phyloP scores from a whole-genome alignment of 495 filamentous ascomycete species.

The Aspergillus coremiiformis region DNA sequence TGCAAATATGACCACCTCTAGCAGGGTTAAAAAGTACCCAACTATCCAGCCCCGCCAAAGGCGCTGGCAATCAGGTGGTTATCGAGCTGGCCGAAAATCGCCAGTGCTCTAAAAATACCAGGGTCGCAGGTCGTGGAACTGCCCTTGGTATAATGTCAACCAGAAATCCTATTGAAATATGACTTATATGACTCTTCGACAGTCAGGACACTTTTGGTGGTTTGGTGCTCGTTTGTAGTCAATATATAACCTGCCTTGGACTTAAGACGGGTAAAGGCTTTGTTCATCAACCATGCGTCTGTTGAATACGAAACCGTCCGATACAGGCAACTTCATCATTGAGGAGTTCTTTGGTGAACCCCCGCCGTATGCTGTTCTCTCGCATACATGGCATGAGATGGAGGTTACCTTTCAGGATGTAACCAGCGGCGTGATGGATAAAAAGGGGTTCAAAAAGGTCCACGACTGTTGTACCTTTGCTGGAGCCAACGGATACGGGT shows the following conservation, averaged over 20 bases:
- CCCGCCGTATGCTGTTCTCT: not conserved
- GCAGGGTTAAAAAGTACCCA: no score
- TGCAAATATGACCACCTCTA: not conserved
- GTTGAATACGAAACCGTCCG: not conserved
- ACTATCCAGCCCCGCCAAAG: not conserved
- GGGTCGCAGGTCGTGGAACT: not conserved
- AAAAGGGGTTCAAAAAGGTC: not conserved
- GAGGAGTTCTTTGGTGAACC: not conserved
- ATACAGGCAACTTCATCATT: slow-evolving; percentile 11
- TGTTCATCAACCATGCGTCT: not conserved
- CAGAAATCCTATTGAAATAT: no score
- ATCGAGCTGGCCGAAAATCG: not conserved
- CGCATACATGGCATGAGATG: slow-evolving; percentile 30
- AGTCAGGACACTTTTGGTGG: no score
- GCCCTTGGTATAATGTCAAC: no score
- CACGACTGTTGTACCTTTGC: not conserved
- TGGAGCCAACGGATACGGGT: not conserved
- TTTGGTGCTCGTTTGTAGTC: no score
- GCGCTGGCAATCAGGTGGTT: not conserved
- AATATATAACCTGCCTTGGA: no score
- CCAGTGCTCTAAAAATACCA: not conserved
- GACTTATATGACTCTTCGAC: no score
- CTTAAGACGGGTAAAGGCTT: no score
- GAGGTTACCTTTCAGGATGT: slow-evolving; percentile 28
- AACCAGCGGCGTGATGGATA: not conserved